A percentile compares a stretch with the other conserved stretches of the same genome.
phyloP scores from a whole-genome alignment of 305 asterid species.

The Plantago coronopus region DNA sequence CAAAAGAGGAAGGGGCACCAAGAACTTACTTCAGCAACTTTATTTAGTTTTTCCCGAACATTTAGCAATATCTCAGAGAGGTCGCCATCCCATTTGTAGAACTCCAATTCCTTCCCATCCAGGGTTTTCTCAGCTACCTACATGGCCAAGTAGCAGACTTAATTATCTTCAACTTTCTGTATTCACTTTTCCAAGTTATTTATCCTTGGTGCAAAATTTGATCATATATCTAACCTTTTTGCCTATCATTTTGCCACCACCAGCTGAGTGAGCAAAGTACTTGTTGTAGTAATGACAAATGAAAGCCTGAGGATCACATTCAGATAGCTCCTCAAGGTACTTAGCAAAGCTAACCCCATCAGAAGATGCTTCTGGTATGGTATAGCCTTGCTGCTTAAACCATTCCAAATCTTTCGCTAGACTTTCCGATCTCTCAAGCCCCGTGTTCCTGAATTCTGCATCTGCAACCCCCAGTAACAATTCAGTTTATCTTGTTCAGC shows the following conservation, averaged over 20 bases:
- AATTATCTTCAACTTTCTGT: too few relatives aligned
- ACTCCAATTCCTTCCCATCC: constrained; percentile 72
- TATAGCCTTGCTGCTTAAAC: constrained; percentile 74
- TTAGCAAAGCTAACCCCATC: constrained; percentile 64
- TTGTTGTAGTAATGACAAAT: constrained; percentile 92
- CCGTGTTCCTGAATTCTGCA: constrained; percentile 87
- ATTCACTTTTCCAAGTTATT: too few relatives aligned
- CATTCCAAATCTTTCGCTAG: constrained; percentile 88
- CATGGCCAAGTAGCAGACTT: too few relatives aligned
- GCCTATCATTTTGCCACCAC: constrained; percentile 98
- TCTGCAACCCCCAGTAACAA: constrained; percentile 41
- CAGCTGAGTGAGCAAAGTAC: constrained; percentile 94
- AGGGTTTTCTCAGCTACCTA: constrained; percentile 83
- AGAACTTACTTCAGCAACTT: constrained; percentile 68
- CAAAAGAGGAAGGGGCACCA: neutral
- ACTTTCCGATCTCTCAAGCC: constrained; percentile 73
- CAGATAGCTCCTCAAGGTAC: constrained; percentile 66
- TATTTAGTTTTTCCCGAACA: constrained; percentile 78
- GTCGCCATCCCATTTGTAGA: constrained; percentile 94
- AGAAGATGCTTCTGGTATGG: constrained; percentile 73
- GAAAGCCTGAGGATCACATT: constrained; percentile 79
- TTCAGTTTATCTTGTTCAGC: neutral
- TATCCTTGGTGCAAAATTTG: too few relatives aligned
- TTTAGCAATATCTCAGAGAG: constrained; percentile 71
- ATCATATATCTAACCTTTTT: constrained; percentile 54